Evolutionary conservation across 805 yeast species (phyloP).

Genomic region (Saccharomycopsis lassenensis): DNA sequence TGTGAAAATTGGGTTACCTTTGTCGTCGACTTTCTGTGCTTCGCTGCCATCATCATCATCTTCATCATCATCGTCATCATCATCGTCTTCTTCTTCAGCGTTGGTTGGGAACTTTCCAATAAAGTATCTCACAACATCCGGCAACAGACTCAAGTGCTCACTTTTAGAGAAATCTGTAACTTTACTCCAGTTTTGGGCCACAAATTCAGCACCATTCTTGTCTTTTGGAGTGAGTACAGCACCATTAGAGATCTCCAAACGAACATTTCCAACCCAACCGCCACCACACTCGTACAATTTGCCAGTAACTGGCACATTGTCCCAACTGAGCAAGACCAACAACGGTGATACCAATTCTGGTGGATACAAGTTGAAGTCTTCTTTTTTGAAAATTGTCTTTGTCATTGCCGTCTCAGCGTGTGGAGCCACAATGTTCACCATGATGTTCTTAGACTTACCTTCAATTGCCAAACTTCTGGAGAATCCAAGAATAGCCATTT

Average conservation of each 20-base stretch:
- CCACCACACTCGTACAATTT: slow-evolving; percentile 88
- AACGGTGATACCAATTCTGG: slow-evolving; percentile 89
- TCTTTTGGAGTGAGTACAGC: slow-evolving; percentile 40
- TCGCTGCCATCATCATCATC: slow-evolving; percentile 38
- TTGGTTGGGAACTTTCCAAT: slow-evolving; percentile 44
- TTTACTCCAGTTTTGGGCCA: slow-evolving; percentile 55
- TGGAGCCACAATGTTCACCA: slow-evolving; percentile 82
- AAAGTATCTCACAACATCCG: slow-evolving; percentile 74
- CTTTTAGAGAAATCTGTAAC: slow-evolving; percentile 56
- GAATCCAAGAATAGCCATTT: slow-evolving; percentile 78
- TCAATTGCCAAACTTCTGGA: slow-evolving; percentile 82
- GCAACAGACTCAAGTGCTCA: too few relatives aligned
- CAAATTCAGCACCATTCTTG: slow-evolving; percentile 53
- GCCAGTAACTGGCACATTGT: slow-evolving; percentile 63
- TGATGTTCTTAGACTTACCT: slow-evolving; percentile 70
- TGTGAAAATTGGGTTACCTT: slow-evolving; percentile 33
- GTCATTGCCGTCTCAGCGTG: slow-evolving; percentile 99
- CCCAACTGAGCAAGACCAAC: slow-evolving; percentile 68
- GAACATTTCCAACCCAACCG: slow-evolving; percentile 90
- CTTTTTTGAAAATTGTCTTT: slow-evolving; percentile 66
- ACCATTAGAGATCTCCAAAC: slow-evolving; percentile 93
- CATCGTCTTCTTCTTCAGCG: slow-evolving; percentile 33
- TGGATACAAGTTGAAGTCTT: slow-evolving; percentile 73
- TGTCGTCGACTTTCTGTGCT: slow-evolving; percentile 32
- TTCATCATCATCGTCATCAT: slow-evolving; percentile 33